Percentiles rank a stretch among this genome's conserved stretches.
These are phyloP conservation scores for Colletotrichum cuscutae DNA, from an alignment of 2,329 filamentous ascomycete species.

Conservation along the genomic window DNA sequence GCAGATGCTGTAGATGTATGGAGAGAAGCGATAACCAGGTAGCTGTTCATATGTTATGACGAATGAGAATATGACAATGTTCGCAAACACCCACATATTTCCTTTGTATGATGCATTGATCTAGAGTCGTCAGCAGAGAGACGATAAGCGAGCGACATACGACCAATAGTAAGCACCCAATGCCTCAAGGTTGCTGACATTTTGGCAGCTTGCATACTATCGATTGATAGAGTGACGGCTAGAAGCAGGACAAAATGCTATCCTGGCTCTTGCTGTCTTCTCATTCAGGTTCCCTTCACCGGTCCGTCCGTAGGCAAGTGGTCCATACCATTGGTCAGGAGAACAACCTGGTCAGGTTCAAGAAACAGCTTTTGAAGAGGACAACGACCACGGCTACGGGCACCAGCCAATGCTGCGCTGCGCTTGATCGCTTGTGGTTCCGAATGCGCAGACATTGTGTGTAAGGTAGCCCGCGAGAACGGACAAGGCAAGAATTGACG, in stretches of 20 bases:
- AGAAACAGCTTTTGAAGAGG: neutral
- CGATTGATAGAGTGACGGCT: neutral
- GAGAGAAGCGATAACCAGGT: neutral
- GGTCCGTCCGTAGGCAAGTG: neutral
- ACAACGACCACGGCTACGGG: neutral
- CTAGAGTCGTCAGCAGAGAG: neutral
- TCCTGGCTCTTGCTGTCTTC: neutral
- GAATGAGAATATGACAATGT: constrained; percentile 20
- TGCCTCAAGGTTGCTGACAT: neutral
- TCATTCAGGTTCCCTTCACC: neutral
- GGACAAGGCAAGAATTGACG: neutral
- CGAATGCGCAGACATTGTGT: neutral
- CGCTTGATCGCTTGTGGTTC: neutral
- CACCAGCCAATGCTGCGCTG: neutral
- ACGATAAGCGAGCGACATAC: neutral
- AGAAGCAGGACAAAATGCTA: neutral
- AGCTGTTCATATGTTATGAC: constrained; percentile 1
- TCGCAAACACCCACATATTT: neutral
- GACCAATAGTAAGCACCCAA: neutral
- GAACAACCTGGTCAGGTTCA: neutral
- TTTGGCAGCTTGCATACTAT: neutral
- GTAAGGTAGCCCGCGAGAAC: no score
- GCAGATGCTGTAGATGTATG: constrained; percentile 9
- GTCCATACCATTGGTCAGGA: neutral
- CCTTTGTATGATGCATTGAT: constrained; percentile 7